phyloP scores from a whole-genome alignment of 805 yeast genomes.

The Starmerella sirachaensis region DNA sequence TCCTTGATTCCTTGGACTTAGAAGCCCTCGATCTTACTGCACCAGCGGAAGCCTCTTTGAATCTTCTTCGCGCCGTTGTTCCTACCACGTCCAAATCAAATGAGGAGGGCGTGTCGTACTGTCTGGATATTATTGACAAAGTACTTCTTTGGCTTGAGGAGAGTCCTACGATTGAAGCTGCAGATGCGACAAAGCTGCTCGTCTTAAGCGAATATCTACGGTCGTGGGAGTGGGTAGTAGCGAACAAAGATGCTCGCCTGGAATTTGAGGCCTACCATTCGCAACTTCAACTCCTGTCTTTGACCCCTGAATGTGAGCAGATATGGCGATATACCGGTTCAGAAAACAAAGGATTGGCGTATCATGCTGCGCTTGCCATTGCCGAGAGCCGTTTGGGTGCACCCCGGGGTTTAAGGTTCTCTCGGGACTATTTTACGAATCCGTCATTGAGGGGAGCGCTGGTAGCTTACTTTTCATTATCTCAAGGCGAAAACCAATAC shows the following conservation, averaged over 20 bases:
- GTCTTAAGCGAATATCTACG: conserved; percentile 1
- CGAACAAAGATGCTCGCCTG: background rate
- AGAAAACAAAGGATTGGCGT: conserved; percentile 5
- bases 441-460: conserved; percentile 17
- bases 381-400: too few species aligned
- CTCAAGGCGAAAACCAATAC: conserved; percentile 10
- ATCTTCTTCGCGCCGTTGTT: conserved; percentile 7
- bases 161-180: background rate
- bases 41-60: conserved; percentile 1
- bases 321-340: conserved; percentile 7
- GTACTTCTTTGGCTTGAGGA: background rate
- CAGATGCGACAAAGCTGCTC: background rate
- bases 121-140: background rate
- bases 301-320: background rate
- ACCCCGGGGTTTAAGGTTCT: too few species aligned
- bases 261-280: too few species aligned
- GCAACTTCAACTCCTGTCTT: too few species aligned
- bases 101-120: background rate
- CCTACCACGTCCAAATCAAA: background rate
- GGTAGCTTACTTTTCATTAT: conserved; percentile 10
- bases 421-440: conserved; percentile 4
- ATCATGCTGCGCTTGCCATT: conserved; percentile 16
- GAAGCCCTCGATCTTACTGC: conserved; percentile 4
- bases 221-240: conserved; percentile 5
- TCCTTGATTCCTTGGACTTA: background rate